Evolutionary conservation across 192 early-diverging fungal species (phyloP).

Genomic region (Coemansia sp.): DNA sequence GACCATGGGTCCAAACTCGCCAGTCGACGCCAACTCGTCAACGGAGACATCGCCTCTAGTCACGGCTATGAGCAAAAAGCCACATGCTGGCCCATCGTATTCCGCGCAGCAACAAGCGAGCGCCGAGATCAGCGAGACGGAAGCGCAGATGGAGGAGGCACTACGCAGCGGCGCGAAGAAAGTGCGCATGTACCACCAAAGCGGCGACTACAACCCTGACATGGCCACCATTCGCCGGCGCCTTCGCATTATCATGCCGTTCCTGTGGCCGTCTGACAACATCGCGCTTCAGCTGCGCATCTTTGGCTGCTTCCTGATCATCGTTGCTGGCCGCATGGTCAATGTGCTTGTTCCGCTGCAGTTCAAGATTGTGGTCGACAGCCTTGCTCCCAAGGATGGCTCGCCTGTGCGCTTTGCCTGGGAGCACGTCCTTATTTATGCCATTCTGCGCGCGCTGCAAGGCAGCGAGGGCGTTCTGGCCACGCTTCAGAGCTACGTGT

Average conservation of each 20-base stretch:
- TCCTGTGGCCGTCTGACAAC: slow-evolving; percentile 75
- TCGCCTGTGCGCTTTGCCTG: slow-evolving; percentile 46
- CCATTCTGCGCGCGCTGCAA: slow-evolving; percentile 43
- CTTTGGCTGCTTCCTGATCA: slow-evolving; percentile 62
- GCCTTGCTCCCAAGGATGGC: slow-evolving; percentile 53
- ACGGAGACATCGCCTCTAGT: slow-evolving; percentile 32
- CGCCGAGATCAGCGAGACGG: background rate
- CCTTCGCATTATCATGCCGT: slow-evolving; percentile 70
- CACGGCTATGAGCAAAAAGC: background rate
- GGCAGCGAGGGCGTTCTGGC: slow-evolving; percentile 70
- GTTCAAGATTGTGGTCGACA: slow-evolving; percentile 80
- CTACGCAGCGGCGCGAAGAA: slow-evolving; percentile 49
- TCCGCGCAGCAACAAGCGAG: background rate
- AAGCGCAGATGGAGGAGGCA: slow-evolving; percentile 28
- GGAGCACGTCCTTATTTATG: slow-evolving; percentile 46
- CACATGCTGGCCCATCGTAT: background rate
- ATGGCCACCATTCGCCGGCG: slow-evolving; percentile 52
- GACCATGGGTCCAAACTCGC: slow-evolving; percentile 13
- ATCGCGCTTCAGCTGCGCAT: slow-evolving; percentile 64
- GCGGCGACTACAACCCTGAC: slow-evolving; percentile 44
- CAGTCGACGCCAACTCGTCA: slow-evolving; percentile 10
- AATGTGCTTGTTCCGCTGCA: slow-evolving; percentile 83
- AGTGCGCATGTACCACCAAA: slow-evolving; percentile 52
- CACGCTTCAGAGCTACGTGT: slow-evolving; percentile 77
- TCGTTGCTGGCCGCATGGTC: slow-evolving; percentile 65